Base-by-base conservation (phyloP, 768 basidiomycete species). In the Coprinellus micaceus region DNA sequence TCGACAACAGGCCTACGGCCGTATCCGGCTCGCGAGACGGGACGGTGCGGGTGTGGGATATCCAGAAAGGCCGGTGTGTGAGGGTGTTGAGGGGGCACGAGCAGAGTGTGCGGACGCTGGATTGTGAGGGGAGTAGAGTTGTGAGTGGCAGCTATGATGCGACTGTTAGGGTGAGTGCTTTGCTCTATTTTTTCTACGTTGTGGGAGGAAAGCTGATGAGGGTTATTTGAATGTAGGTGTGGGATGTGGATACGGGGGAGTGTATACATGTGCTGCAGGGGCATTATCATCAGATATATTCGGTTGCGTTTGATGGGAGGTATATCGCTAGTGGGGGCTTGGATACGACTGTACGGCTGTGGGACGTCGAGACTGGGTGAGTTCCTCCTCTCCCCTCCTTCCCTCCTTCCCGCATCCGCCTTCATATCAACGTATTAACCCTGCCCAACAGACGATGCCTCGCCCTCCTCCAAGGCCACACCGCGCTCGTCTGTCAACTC, bases 91-190 rank as follows among this genome's bases (percentile, higher is more conserved):
- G 74, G 19, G 96, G 96, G 0, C 96, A 99, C 67, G 71, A 75
- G 25, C 76, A 82, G 40, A 92, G 89, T 62, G 95, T 98, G 13
- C 74, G 96, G 45, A 93, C 92, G 66, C 72, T 98, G 28, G 96
- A 98, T 68, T 86, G 94, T 11, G 87, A 83, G 61, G 96, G 93
- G 24, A 85, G 85, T 60, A 78, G 74, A 61, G 87, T 88, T 12
- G 94, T 94, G 36, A 94, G 91, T 62, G 96, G 94, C 30, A 94
- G 94, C 67, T 98, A 99, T 69, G 96, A 99, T 69, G 77, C 81
- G 44, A 94, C 87, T 17, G 90, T 88, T 63, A 80, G 94, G 60
- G 90, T 96, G 53, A 46, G 82, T 73, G 28, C 30, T 41, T 19
- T 26, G 56, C 25, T 52, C 28, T 41, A 21, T 54, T 22, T 29